Percentiles rank a stretch among this genome's conserved stretches.
Evolutionary conservation across 1,284 basidiomycete species (phyloP).

Genomic region (Apiotrichum gracile): DNA sequence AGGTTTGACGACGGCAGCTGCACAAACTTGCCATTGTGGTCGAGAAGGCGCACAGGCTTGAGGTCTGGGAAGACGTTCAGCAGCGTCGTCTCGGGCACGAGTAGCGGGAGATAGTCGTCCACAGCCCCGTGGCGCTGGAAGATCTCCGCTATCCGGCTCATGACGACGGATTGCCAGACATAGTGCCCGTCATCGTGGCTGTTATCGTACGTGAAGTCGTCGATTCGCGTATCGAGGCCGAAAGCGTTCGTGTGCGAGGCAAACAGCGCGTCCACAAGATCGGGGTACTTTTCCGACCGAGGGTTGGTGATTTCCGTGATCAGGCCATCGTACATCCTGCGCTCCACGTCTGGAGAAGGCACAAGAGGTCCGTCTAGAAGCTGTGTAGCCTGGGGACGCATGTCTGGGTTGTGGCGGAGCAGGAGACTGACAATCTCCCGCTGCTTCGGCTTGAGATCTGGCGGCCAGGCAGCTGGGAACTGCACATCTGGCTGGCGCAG

Average conservation of each 20-base stretch:
- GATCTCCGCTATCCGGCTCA: constrained; percentile 66
- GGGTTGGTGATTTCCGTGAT: constrained; percentile 43
- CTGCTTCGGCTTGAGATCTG: constrained; percentile 53
- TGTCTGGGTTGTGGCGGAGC: constrained; percentile 74
- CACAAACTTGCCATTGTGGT: constrained; percentile 74
- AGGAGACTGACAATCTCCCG: constrained; percentile 63
- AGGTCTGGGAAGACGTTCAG: constrained; percentile 58
- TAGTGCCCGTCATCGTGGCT: constrained; percentile 60
- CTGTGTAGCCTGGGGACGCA: constrained; percentile 76
- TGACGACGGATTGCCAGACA: constrained; percentile 54
- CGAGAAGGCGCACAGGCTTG: constrained; percentile 65
- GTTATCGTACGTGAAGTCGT: constrained; percentile 69
- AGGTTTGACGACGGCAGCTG: constrained; percentile 71
- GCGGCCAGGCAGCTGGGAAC: constrained; percentile 61
- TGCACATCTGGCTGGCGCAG: constrained; percentile 65
- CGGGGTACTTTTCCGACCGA: constrained; percentile 38
- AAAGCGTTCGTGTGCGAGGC: constrained; percentile 44
- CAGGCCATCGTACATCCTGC: constrained; percentile 34
- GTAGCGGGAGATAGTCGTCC: constrained; percentile 67
- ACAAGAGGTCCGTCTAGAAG: constrained; percentile 73
- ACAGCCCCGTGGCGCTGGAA: constrained; percentile 87
- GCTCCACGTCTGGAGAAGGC: constrained; percentile 33
- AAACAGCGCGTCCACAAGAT: constrained; percentile 37
- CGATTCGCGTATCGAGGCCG: constrained; percentile 60
- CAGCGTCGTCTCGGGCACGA: constrained; percentile 62